Evolutionary conservation across 108 stramenopile genomes (phyloP).

Genomic region (Skeletonema potamos): DNA sequence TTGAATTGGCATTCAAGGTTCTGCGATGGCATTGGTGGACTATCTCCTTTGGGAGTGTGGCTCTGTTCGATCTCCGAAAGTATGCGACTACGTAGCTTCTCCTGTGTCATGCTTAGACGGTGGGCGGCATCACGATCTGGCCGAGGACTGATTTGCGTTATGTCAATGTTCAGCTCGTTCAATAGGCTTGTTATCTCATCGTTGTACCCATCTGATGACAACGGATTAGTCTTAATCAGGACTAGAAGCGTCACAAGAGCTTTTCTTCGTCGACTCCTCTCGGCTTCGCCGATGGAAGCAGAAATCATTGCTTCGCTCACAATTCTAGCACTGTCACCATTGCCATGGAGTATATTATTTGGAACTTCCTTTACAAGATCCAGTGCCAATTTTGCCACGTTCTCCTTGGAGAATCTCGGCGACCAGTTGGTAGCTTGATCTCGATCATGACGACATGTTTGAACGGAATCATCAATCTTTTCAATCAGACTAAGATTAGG

Average conservation of each 20-base stretch:
- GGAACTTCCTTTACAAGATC: slow-evolving; percentile 25
- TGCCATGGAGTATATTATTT: neutral
- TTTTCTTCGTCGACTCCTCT: slow-evolving; percentile 5
- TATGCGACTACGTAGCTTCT: slow-evolving; percentile 15
- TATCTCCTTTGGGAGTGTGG: neutral
- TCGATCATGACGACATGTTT: neutral
- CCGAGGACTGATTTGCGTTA: neutral
- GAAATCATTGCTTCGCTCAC: slow-evolving; percentile 25
- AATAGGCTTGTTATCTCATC: slow-evolving; percentile 24
- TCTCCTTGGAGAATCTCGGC: slow-evolving; percentile 15
- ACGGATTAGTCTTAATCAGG: slow-evolving; percentile 19
- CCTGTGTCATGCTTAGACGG: slow-evolving; percentile 22
- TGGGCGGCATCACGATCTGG: slow-evolving; percentile 12
- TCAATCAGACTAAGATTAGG: neutral
- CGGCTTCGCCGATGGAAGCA: slow-evolving; percentile 2
- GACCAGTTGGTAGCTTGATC: neutral
- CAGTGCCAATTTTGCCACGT: slow-evolving; percentile 10
- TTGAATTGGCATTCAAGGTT: neutral
- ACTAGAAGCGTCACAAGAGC: slow-evolving; percentile 8
- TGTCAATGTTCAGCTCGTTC: slow-evolving; percentile 6
- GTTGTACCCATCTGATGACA: slow-evolving; percentile 23
- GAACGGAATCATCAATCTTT: neutral
- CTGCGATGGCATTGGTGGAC: slow-evolving; percentile 3
- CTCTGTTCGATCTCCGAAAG: slow-evolving; percentile 28
- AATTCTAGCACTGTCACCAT: slow-evolving; percentile 13